Evolutionary conservation across 1,284 basidiomycete species (phyloP).

Genomic region (Boletus smithii): DNA sequence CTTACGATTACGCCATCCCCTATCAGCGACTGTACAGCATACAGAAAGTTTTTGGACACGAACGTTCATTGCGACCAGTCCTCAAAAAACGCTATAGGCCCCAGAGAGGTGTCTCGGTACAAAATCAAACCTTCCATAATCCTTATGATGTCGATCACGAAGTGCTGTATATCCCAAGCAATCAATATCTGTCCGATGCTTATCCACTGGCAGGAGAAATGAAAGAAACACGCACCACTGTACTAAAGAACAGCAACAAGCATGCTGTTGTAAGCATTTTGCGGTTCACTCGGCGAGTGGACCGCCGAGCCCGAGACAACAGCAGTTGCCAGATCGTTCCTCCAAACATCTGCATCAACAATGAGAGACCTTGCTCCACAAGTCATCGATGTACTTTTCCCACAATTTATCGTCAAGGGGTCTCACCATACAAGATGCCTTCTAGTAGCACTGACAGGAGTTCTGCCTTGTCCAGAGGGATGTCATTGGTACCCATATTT

Average conservation of each 20-base stretch:
- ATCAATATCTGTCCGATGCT: too few species aligned
- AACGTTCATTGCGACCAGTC: constrained; percentile 2
- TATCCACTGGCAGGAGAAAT: too few species aligned
- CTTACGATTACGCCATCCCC: background rate
- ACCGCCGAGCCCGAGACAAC: background rate
- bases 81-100: background rate
- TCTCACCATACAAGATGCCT: constrained; percentile 16
- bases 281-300: background rate
- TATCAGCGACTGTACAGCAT: background rate
- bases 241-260: constrained; percentile 7
- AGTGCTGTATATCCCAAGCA: background rate
- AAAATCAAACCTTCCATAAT: background rate
- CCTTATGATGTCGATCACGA: background rate
- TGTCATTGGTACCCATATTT: constrained; percentile 4
- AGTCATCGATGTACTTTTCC: background rate
- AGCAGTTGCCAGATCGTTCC: constrained; percentile 6
- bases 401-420: background rate
- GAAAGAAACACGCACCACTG: background rate
- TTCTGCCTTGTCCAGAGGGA: constrained; percentile 18
- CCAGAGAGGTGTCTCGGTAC: background rate
- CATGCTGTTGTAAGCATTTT: constrained; percentile 1
- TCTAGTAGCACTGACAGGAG: constrained; percentile 14
- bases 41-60: background rate
- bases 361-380: constrained; percentile 5
- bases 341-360: constrained; percentile 10